These are phyloP conservation scores for Talaromyces trachyspermus DNA, from an alignment of 495 filamentous ascomycete species.

Conservation along the genomic window DNA sequence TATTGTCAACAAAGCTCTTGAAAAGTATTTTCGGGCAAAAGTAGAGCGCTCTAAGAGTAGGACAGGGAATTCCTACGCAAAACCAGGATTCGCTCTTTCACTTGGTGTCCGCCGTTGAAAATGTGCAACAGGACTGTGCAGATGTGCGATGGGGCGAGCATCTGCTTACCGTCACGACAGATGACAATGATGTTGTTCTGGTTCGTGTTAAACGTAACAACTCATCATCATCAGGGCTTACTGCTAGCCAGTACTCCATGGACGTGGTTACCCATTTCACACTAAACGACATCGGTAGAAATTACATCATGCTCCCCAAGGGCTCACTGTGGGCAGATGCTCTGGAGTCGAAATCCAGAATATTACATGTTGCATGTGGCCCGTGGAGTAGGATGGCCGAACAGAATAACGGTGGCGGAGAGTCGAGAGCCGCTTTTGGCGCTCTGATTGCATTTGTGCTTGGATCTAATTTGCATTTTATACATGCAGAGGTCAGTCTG, in stretches of 20 bases:
- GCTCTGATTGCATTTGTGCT: constrained; percentile 23
- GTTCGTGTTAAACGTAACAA: constrained; percentile 16
- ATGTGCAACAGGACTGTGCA: no score
- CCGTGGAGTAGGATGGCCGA: constrained; percentile 25
- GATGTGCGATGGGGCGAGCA: constrained; percentile 37
- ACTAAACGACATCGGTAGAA: constrained; percentile 9
- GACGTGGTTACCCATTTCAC: constrained; percentile 21
- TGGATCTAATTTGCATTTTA: constrained; percentile 22
- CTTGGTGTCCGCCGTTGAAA: constrained; percentile 33
- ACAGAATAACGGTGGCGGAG: background rate
- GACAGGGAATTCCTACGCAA: constrained; percentile 14
- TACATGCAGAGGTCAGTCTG: constrained; percentile 21
- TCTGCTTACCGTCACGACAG: constrained; percentile 31
- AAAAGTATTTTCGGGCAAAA: constrained; percentile 13
- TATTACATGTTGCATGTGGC: constrained; percentile 25
- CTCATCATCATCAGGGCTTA: background rate
- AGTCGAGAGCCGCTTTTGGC: constrained; percentile 9
- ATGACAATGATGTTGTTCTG: constrained; percentile 34
- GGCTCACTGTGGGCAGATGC: constrained; percentile 24
- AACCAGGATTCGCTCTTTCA: constrained; percentile 31
- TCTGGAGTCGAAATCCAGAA: constrained; percentile 16
- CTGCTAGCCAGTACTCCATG: constrained; percentile 11
- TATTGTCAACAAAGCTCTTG: constrained; percentile 33
- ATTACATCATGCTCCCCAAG: constrained; percentile 12
- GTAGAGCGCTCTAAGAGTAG: background rate